Base-by-base conservation (phyloP, 2,329 filamentous ascomycete genomes). In the Lomentospora prolificans region DNA sequence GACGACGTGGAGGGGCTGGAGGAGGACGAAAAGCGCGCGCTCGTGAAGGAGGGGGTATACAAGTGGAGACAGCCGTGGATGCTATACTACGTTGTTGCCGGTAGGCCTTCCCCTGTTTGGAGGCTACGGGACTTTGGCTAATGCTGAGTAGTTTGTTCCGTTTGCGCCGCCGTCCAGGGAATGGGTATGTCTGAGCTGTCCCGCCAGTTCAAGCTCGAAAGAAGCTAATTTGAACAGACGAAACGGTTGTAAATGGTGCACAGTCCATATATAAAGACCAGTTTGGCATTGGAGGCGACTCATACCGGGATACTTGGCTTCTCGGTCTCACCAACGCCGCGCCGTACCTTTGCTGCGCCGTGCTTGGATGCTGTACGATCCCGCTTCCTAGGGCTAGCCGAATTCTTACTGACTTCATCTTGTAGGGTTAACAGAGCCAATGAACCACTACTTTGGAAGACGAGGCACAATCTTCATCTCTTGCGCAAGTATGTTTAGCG, bases 401-500 rank as follows among this genome's bases (percentile, higher is more conserved):
- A 33, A 33, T 33, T 12, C 8, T 14, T 25, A 8, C 51, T 53
- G 19, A 53, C 30, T 9, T 12, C 31, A 4, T 46, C 22, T 7
- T n/a, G 17, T 22, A 55, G 60, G 61, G 86, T 72, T 86, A 50
- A 89, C 85, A 0, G 82, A 84, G 39, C 86, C 87, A 1, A 78
- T 89, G 67, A 90, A 90, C 69, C 79, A 82, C 55, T 72, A 64
- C 59, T 85, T 89, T 59, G 87, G 87, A 8, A 81, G 86, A 51
- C 77, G 85, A 2, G 86, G 87, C 12, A 87, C 84, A 2, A 83
- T 89, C 51, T 87, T 87, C 65, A 72, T 87, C 33, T 81, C 84
- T 5, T 87, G 85, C 61, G 68, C 79, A 28, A 75, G 52, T 55
- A 46, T 44, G 52, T 30, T 62, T 86, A 46, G 80, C 82, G 3